Percentiles rank a stretch among this genome's conserved stretches.
These are phyloP conservation scores for Trichoderma parareesei DNA, from an alignment of 495 filamentous ascomycete genomes.

Conservation along the genomic window DNA sequence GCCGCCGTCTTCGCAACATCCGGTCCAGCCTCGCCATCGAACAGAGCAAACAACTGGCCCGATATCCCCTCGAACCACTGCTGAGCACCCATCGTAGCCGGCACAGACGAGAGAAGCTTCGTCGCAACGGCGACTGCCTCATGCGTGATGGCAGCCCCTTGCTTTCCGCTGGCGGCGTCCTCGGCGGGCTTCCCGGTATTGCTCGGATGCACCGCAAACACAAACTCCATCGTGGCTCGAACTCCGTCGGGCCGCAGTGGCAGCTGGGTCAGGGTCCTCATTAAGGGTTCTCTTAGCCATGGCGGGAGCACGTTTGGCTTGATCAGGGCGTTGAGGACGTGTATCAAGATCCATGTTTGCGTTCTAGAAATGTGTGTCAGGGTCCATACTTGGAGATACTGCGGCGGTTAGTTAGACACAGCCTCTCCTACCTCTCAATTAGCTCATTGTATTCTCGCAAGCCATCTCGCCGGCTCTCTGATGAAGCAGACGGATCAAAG, in stretches of 20 bases:
- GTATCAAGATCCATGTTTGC: constrained; percentile 35
- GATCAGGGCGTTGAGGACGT: constrained; percentile 38
- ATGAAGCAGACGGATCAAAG: constrained; percentile 29
- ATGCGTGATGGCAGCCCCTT: constrained; percentile 59
- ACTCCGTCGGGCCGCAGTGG: constrained; percentile 62
- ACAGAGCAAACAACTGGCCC: constrained; percentile 56
- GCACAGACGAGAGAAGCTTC: constrained; percentile 54
- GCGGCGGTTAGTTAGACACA: neutral
- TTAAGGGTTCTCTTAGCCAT: constrained; percentile 43
- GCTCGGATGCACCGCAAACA: constrained; percentile 51
- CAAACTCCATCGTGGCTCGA: constrained; percentile 60
- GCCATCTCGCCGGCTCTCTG: constrained; percentile 21
- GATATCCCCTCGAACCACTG: constrained; percentile 56
- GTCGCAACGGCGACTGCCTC: constrained; percentile 64
- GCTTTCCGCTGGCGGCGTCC: constrained; percentile 31
- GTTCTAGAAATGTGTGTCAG: constrained; percentile 31
- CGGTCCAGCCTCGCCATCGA: constrained; percentile 55
- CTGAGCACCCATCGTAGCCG: constrained; percentile 46
- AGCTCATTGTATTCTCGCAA: constrained; percentile 31
- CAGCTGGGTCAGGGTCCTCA: constrained; percentile 51
- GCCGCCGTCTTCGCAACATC: constrained; percentile 60
- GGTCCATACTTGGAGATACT: constrained; percentile 10
- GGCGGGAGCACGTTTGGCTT: constrained; percentile 33
- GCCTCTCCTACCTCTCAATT: constrained; percentile 31
- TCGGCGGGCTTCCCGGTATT: constrained; percentile 32